Conservation (phyloP, 2,329 filamentous ascomycete species). For the Chaetomiaceae sp. region DNA sequence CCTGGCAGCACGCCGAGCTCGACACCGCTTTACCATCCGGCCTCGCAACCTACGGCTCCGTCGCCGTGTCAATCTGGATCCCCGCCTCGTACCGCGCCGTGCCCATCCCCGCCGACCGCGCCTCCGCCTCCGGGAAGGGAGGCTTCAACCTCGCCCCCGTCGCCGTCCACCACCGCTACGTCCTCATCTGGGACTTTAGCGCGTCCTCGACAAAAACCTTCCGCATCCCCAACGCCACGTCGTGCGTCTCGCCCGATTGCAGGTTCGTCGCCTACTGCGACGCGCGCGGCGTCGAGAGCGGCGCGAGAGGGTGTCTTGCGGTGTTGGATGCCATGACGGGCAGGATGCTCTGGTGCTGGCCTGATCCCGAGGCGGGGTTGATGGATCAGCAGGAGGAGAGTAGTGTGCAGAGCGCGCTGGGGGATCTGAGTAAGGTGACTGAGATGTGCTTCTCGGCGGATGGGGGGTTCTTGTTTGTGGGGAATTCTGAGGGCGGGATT, state of each 20-base stretch:
- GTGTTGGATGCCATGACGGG: slow-evolving; percentile 38
- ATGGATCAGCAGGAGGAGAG: slow-evolving; percentile 25
- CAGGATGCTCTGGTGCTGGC: slow-evolving; percentile 38
- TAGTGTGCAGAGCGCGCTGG: slow-evolving; percentile 31
- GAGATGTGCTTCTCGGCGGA: slow-evolving; percentile 39
- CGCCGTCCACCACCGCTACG: slow-evolving; percentile 32
- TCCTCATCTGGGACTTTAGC: slow-evolving; percentile 39
- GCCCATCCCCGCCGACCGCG: slow-evolving; percentile 23
- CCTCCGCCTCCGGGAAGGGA: slow-evolving; percentile 19
- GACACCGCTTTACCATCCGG: slow-evolving; percentile 38
- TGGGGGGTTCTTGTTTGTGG: slow-evolving; percentile 35
- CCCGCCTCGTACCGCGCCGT: slow-evolving; percentile 36
- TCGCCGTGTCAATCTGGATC: slow-evolving; percentile 40
- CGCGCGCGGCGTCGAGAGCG: slow-evolving; percentile 31
- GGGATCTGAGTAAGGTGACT: slow-evolving; percentile 33
- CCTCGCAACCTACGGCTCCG: slow-evolving; percentile 36
- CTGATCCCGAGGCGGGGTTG: slow-evolving; percentile 27
- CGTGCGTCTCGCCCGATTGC: slow-evolving; percentile 39
- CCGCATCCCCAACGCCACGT: slow-evolving; percentile 37
- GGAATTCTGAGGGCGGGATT: slow-evolving; percentile 33
- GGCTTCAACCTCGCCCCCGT: slow-evolving; percentile 35
- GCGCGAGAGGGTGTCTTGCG: slow-evolving; percentile 33
- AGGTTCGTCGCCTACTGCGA: slow-evolving; percentile 40
- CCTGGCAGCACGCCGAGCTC: slow-evolving; percentile 37
- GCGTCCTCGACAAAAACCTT: slow-evolving; percentile 36